Evolutionary conservation across 2,329 filamentous ascomycete genomes (phyloP).

Genomic region (Xylaria sp.): DNA sequence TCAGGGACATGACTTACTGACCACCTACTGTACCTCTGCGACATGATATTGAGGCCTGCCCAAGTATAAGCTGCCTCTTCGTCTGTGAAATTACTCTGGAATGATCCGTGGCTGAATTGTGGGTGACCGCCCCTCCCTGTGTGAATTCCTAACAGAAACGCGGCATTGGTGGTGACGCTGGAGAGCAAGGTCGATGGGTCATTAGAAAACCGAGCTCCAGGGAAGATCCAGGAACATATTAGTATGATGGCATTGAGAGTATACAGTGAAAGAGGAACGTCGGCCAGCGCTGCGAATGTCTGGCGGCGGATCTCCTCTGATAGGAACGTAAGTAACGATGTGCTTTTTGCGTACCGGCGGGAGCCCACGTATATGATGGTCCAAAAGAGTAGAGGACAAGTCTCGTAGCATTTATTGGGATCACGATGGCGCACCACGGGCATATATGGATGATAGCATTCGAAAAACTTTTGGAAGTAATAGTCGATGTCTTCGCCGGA

Average conservation of each 20-base stretch:
- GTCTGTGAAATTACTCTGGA: constrained; percentile 58
- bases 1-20: neutral
- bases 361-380: constrained; percentile 62
- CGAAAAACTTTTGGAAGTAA: constrained; percentile 67
- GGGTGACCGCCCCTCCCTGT: constrained; percentile 63
- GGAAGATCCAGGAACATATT: constrained; percentile 63
- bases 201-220: constrained; percentile 62
- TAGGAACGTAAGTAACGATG: constrained; percentile 57
- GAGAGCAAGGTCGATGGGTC: constrained; percentile 63
- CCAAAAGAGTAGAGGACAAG: constrained; percentile 64
- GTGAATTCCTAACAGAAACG: constrained; percentile 62
- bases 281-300: constrained; percentile 58
- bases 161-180: constrained; percentile 60
- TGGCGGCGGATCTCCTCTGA: constrained; percentile 60
- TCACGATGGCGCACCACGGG: constrained; percentile 62
- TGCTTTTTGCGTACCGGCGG: constrained; percentile 60
- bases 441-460: constrained; percentile 64
- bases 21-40: constrained; percentile 56
- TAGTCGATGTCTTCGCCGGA: constrained; percentile 65
- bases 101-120: constrained; percentile 59
- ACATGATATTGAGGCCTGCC: constrained; percentile 64
- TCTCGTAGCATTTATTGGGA: constrained; percentile 62
- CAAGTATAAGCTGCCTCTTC: constrained; percentile 65
- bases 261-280: constrained; percentile 58
- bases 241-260: constrained; percentile 64